phyloP scores from a whole-genome alignment of 176 grass and related monocot genomes.

The Zoysia japonica region DNA sequence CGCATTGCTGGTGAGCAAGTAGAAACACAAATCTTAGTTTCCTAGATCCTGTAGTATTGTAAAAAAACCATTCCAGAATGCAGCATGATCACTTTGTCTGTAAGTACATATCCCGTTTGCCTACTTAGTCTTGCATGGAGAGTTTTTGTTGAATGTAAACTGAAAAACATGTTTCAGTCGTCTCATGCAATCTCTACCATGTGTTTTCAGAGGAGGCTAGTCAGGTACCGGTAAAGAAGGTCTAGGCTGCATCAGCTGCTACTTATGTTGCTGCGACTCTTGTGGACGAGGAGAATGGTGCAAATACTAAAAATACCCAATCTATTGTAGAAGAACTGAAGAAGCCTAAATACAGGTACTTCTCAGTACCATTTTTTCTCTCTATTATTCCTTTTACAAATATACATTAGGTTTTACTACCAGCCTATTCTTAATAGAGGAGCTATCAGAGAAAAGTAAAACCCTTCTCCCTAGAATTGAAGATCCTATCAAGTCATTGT shows the following conservation, averaged over 20 bases:
- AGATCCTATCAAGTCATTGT: not conserved
- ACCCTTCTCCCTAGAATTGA: not conserved
- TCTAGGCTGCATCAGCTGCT: conserved; percentile 14
- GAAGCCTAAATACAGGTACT: conserved; percentile 80
- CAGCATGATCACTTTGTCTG: not conserved
- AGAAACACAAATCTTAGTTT: not conserved
- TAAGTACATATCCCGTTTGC: not conserved
- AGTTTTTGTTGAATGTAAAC: not conserved
- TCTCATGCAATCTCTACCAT: not conserved
- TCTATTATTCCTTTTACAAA: not conserved
- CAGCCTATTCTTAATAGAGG: not conserved
- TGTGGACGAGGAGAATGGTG: conserved; percentile 35
- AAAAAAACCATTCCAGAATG: not conserved
- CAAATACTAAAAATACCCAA: conserved; percentile 34
- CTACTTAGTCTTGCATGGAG: not conserved
- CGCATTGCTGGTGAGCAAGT: conserved; percentile 58
- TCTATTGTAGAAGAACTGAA: conserved; percentile 50
- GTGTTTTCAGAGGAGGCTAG: conserved; percentile 55
- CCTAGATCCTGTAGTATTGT: not conserved
- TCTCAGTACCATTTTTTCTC: not conserved
- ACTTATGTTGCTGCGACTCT: conserved; percentile 20
- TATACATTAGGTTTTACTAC: not conserved
- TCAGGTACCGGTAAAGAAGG: conserved; percentile 39
- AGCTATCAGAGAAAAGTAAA: not conserved
- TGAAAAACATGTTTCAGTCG: conserved; percentile 4